A percentile compares a stretch with the other conserved stretches of the same genome.
These are phyloP conservation scores for Metroxylon sagu DNA, from an alignment of 176 grass and related monocot species.

Conservation along the genomic window DNA sequence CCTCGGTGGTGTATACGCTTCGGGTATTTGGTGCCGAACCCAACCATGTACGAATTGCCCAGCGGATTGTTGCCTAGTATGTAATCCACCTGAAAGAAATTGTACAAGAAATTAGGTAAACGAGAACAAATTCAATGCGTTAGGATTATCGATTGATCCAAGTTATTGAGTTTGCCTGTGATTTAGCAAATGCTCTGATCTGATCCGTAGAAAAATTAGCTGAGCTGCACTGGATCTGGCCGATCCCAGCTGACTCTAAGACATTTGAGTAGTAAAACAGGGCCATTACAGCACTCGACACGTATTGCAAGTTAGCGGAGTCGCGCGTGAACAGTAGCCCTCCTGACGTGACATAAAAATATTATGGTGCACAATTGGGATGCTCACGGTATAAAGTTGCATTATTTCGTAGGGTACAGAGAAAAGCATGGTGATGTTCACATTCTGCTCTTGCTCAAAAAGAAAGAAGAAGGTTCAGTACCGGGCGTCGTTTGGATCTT, in stretches of 20 bases:
- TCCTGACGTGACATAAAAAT: too few species aligned
- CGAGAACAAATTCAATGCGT: too few species aligned
- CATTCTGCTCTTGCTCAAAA: too few species aligned
- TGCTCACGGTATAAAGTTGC: too few species aligned
- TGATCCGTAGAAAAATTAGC: conserved; percentile 34
- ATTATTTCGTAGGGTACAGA: neutral
- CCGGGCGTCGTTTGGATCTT: conserved; percentile 45
- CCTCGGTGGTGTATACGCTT: conserved; percentile 40
- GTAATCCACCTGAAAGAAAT: conserved; percentile 39
- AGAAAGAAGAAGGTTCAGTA: neutral
- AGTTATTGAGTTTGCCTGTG: conserved; percentile 27
- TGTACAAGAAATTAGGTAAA: too few species aligned
- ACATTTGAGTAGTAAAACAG: conserved; percentile 44
- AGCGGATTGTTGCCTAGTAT: conserved; percentile 43
- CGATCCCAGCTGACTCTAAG: conserved; percentile 3
- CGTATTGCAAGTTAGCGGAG: conserved; percentile 46
- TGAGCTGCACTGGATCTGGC: conserved; percentile 30
- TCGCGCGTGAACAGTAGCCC: conserved; percentile 44
- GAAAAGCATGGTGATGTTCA: too few species aligned
- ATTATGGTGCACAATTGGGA: too few species aligned
- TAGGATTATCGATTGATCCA: too few species aligned
- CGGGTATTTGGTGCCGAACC: conserved; percentile 25
- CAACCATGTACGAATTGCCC: conserved; percentile 38
- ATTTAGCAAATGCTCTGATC: conserved; percentile 43
- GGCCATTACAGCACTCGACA: conserved; percentile 13